Evolutionary conservation across 768 basidiomycete species (phyloP).

Genomic region (Tricholoma furcatifolium): DNA sequence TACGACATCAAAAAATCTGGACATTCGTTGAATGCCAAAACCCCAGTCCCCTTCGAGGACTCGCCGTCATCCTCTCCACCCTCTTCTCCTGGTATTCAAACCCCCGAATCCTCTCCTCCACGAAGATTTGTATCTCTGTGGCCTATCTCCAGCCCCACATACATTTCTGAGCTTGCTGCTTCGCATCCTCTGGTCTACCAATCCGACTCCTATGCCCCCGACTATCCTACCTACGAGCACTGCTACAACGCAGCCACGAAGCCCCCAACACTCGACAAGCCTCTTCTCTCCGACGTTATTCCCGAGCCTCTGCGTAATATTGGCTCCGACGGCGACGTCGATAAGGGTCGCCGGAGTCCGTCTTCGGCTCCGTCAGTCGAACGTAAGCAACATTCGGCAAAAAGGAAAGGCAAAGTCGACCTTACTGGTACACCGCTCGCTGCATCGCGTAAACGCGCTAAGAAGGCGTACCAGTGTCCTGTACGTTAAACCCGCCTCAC

Average conservation of each 20-base stretch:
- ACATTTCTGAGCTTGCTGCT: neutral
- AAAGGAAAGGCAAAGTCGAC: slow-evolving; percentile 7
- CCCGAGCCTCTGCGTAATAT: neutral
- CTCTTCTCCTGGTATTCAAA: slow-evolving; percentile 8
- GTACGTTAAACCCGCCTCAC: slow-evolving; percentile 31
- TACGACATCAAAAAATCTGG: slow-evolving; percentile 24
- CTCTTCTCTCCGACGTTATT: neutral
- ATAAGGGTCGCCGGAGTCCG: neutral
- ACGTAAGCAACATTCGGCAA: neutral
- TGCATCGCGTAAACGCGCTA: slow-evolving; percentile 24
- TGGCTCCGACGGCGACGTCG: neutral
- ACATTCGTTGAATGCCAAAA: slow-evolving; percentile 14
- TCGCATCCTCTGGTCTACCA: slow-evolving; percentile 3
- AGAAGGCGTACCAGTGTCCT: slow-evolving; percentile 49
- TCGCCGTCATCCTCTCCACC: slow-evolving; percentile 7
- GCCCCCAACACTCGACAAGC: neutral
- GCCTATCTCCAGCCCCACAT: neutral
- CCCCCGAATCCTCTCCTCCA: neutral
- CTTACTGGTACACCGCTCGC: neutral
- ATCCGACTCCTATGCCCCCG: slow-evolving; percentile 11
- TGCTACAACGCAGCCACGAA: slow-evolving; percentile 18
- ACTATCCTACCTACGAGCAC: slow-evolving; percentile 21
- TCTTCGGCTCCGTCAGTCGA: neutral
- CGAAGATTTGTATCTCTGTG: neutral
- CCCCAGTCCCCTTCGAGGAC: slow-evolving; percentile 1